A percentile compares a stretch with the other conserved stretches of the same genome.
phyloP scores from a whole-genome alignment of 345 rosid genomes.

The Sonneratia caseolaris region DNA sequence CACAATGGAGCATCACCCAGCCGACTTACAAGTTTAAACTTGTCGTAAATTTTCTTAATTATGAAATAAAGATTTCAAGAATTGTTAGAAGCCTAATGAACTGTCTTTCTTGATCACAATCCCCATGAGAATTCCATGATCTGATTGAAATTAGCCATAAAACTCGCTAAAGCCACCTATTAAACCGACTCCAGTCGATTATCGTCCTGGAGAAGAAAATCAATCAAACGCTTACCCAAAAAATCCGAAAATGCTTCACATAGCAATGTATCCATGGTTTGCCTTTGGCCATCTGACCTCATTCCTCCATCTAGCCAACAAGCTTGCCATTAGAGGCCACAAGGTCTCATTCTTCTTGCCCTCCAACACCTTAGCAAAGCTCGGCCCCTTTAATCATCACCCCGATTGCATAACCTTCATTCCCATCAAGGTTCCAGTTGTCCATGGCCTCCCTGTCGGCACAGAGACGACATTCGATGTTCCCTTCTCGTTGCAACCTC shows the following conservation, averaged over 20 bases:
- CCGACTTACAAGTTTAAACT: too few species aligned
- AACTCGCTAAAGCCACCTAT: too few species aligned
- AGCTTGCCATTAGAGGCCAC: constrained; percentile 43
- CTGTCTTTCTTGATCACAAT: too few species aligned
- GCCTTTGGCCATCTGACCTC: constrained; percentile 55
- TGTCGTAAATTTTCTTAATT: too few species aligned
- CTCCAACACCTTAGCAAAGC: constrained; percentile 20
- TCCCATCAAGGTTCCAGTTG: constrained; percentile 30
- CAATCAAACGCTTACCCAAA: too few species aligned
- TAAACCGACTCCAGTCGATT: too few species aligned
- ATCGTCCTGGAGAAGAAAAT: too few species aligned
- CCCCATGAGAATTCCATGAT: too few species aligned
- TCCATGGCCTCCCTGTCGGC: constrained; percentile 28
- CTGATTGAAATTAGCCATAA: too few species aligned
- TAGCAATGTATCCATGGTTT: constrained; percentile 52
- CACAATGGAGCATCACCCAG: too few species aligned
- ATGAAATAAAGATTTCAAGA: too few species aligned
- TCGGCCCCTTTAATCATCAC: constrained; percentile 22
- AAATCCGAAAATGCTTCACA: constrained; percentile 12
- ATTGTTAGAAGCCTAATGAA: too few species aligned
- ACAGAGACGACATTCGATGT: constrained; percentile 23
- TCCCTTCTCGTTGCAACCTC: constrained; percentile 10
- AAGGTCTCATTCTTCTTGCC: constrained; percentile 37
- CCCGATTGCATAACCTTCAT: constrained; percentile 31
- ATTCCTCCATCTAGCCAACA: constrained; percentile 48